Conservation (phyloP, 2,329 filamentous ascomycete genomes). For the Ascosphaera apis region DNA sequence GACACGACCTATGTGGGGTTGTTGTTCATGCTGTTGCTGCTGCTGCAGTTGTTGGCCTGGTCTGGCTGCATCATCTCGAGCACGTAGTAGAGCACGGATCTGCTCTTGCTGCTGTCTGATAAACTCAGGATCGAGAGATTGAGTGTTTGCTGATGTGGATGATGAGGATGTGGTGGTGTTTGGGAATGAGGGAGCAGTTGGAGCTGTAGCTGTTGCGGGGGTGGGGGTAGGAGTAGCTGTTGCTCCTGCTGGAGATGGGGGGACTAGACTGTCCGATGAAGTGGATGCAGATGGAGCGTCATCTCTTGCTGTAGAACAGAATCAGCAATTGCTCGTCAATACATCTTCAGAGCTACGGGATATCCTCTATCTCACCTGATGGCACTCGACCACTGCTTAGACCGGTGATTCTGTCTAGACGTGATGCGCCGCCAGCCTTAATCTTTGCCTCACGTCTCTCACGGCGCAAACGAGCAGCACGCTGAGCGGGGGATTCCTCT, state of each 20-base stretch:
- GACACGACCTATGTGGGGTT: constrained; percentile 13
- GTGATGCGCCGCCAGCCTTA: constrained; percentile 31
- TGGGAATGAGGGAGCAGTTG: constrained; percentile 2
- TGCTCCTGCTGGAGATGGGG: constrained; percentile 3
- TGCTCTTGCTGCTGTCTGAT: constrained; percentile 20
- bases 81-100: constrained; percentile 18
- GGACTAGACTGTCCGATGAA: constrained; percentile 9
- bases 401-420: constrained; percentile 38
- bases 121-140: constrained; percentile 12
- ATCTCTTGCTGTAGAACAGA: neutral
- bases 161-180: constrained; percentile 1
- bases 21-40: constrained; percentile 16
- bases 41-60: constrained; percentile 9
- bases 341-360: neutral
- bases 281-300: neutral
- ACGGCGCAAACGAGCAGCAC: constrained; percentile 35
- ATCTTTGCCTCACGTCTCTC: constrained; percentile 42
- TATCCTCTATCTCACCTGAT: constrained; percentile 13
- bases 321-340: neutral
- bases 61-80: constrained; percentile 8
- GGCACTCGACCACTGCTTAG: constrained; percentile 28
- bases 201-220: constrained; percentile 6
- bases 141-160: constrained; percentile 5
- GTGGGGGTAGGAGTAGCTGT: constrained; percentile 5
- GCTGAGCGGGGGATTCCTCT: constrained; percentile 24